Evolutionary conservation across 2,329 filamentous ascomycete genomes (phyloP).

Genomic region (Aspergillus nomiae): DNA sequence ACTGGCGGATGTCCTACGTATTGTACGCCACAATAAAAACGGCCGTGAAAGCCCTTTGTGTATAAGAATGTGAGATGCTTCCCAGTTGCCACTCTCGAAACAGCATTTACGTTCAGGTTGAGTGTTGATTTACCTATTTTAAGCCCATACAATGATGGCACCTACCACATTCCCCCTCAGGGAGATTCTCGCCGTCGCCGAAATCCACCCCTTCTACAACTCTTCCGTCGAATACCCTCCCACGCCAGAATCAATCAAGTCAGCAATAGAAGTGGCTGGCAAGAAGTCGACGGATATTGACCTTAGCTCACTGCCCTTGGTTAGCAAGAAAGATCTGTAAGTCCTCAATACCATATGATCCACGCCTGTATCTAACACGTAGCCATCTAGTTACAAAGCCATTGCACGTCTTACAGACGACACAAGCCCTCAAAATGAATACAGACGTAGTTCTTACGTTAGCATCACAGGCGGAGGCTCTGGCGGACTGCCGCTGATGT

Average conservation of each 20-base stretch:
- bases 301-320: not conserved
- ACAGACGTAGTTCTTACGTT: constrained; percentile 41
- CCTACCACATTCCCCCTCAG: constrained; percentile 15
- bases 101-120: too few relatives aligned
- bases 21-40: too few relatives aligned
- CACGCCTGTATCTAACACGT: not conserved
- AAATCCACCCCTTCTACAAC: constrained; percentile 41
- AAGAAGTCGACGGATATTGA: not conserved
- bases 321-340: constrained; percentile 9
- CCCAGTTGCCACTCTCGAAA: too few relatives aligned
- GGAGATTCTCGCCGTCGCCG: constrained; percentile 38
- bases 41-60: not conserved
- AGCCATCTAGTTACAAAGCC: not conserved
- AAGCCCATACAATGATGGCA: not conserved
- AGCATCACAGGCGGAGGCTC: constrained; percentile 47
- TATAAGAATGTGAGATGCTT: not conserved
- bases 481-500: constrained; percentile 39
- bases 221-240: constrained; percentile 35
- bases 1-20: too few relatives aligned
- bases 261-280: not conserved
- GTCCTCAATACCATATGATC: not conserved
- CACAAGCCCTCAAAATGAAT: constrained; percentile 34
- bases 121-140: too few relatives aligned
- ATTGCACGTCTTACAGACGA: not conserved
- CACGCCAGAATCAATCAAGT: constrained; percentile 7